Percentiles rank a stretch among this genome's conserved stretches.
Conservation (phyloP, 306 rosid species). For the Quercus berberidifolia region DNA sequence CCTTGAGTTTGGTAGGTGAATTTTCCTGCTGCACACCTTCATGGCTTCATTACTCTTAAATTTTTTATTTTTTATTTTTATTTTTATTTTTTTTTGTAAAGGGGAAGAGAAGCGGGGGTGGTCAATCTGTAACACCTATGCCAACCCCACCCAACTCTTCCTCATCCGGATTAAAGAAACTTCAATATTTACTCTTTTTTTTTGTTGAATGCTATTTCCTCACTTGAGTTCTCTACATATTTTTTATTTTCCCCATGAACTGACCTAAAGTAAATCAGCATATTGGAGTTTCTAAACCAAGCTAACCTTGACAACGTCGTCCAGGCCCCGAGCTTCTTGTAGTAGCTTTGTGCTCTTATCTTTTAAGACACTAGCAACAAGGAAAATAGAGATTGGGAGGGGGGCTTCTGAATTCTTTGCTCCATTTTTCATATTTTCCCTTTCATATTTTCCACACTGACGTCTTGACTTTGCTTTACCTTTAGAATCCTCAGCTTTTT, state of each 20-base stretch:
- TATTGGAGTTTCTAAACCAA: slow-evolving; percentile 2
- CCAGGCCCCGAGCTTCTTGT: slow-evolving; percentile 88
- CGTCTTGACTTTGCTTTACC: slow-evolving; percentile 70
- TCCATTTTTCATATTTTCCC: slow-evolving; percentile 66
- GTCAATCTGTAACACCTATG: not conserved
- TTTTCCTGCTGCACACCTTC: not conserved
- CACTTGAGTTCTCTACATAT: not conserved
- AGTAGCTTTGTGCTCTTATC: slow-evolving; percentile 81
- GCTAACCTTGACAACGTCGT: slow-evolving; percentile 95
- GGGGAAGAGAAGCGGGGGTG: not conserved
- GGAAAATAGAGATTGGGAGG: slow-evolving; percentile 91
- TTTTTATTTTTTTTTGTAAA: too few relatives aligned
- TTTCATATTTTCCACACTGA: slow-evolving; percentile 86
- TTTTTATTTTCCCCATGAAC: not conserved
- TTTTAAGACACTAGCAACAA: slow-evolving; percentile 94
- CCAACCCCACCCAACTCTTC: not conserved
- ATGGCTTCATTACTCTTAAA: too few relatives aligned
- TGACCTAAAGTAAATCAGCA: not conserved
- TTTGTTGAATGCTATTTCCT: not conserved
- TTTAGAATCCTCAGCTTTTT: slow-evolving; percentile 47
- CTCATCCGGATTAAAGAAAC: not conserved
- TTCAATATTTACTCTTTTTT: too few relatives aligned
- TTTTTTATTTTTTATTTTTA: not conserved
- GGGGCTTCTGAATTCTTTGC: slow-evolving; percentile 66
- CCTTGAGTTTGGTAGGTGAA: not conserved